Evolutionary conservation across 306 rosid genomes (phyloP).

Genomic region (Urtica urens): DNA sequence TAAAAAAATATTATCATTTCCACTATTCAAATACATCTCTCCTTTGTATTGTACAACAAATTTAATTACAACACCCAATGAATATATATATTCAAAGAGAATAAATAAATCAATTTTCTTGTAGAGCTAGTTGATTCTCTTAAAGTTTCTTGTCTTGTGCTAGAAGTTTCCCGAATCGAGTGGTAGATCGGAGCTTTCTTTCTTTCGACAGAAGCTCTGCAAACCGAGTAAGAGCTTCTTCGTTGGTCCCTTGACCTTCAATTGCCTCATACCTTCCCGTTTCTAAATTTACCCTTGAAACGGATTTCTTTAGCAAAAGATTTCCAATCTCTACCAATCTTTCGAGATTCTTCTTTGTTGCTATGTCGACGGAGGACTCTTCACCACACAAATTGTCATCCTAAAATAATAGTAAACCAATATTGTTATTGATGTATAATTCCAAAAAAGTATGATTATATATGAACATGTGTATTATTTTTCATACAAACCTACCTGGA

Average conservation of each 20-base stretch:
- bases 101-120: no score
- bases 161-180: no score
- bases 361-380: conserved; percentile 20
- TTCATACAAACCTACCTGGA: conserved; percentile 40
- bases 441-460: no score
- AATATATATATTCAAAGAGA: no score
- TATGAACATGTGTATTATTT: no score
- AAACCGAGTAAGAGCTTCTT: conserved; percentile 25
- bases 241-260: conserved; percentile 25
- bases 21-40: no score
- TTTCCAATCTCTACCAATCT: conserved; percentile 26
- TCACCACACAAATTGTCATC: conserved; percentile 4
- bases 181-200: conserved; percentile 15
- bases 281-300: conserved; percentile 29
- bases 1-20: no score
- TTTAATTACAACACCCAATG: no score
- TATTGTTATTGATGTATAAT: no score
- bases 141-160: no score
- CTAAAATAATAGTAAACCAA: neutral
- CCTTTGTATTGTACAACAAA: no score
- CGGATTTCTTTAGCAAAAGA: conserved; percentile 19
- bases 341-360: conserved; percentile 22
- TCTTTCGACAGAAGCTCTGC: conserved; percentile 19
- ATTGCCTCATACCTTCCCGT: conserved; percentile 19
- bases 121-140: no score